Percentiles rank a stretch among this genome's conserved stretches.
phyloP scores from a whole-genome alignment of 116 monocot genomes.

The Posidonia oceanica region DNA sequence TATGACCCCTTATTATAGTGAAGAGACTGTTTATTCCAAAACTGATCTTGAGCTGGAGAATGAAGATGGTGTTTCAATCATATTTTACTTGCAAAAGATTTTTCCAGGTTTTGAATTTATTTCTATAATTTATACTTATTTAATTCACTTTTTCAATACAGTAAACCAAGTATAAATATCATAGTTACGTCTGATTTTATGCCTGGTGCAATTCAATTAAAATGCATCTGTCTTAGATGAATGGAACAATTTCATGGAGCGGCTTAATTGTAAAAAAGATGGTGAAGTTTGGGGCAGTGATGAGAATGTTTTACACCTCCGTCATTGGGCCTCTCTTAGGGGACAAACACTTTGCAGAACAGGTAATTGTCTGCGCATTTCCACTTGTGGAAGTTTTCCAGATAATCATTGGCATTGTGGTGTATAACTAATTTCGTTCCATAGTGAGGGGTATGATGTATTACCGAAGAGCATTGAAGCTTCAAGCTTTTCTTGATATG shows the following conservation, averaged over 20 bases:
- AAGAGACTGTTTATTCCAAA: conserved; percentile 89
- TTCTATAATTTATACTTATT: background rate
- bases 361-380: conserved; percentile 31
- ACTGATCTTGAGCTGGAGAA: conserved; percentile 92
- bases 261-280: conserved; percentile 76
- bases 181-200: background rate
- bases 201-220: background rate
- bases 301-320: conserved; percentile 96
- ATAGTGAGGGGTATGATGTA: conserved; percentile 99
- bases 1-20: conserved; percentile 92
- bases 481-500: conserved; percentile 99
- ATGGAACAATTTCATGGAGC: conserved; percentile 98
- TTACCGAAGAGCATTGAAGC: conserved; percentile 87
- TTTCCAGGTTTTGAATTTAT: conserved; percentile 59
- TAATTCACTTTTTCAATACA: conserved; percentile 1
- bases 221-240: conserved; percentile 43
- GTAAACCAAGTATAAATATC: background rate
- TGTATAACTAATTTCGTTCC: conserved; percentile 8
- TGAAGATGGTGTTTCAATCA: conserved; percentile 96
- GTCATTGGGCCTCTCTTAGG: conserved; percentile 94
- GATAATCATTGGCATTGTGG: background rate
- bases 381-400: background rate
- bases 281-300: conserved; percentile 89
- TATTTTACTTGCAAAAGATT: conserved; percentile 96
- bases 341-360: conserved; percentile 96